A percentile compares a stretch with the other conserved stretches of the same genome.
These are phyloP conservation scores for Plenodomus biglobosus DNA, from an alignment of 2,329 filamentous ascomycete species.

Conservation along the genomic window DNA sequence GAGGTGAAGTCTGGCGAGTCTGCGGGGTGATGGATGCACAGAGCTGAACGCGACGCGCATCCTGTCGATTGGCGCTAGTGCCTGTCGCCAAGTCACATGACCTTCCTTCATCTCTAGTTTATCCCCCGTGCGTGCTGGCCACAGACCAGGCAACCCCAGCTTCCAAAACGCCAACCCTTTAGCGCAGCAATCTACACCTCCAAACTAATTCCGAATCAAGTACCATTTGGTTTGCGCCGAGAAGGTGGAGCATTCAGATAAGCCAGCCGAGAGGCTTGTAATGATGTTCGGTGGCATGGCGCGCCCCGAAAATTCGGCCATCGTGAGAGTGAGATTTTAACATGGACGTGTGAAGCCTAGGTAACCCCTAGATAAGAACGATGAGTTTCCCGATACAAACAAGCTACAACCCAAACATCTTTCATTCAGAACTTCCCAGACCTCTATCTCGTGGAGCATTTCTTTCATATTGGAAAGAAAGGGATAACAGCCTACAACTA, in stretches of 20 bases:
- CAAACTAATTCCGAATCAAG: background rate
- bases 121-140: background rate
- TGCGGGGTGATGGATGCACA: background rate
- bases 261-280: background rate
- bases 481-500: too few relatives aligned
- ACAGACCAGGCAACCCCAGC: background rate
- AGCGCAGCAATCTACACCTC: background rate
- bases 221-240: background rate
- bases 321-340: background rate
- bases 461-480: too few relatives aligned
- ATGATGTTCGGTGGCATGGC: background rate
- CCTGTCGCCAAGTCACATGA: constrained; percentile 17
- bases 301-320: background rate
- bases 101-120: background rate
- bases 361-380: too few relatives aligned
- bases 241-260: background rate
- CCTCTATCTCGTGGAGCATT: too few relatives aligned
- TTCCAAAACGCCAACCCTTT: background rate
- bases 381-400: too few relatives aligned
- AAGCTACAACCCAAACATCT: too few relatives aligned
- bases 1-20: background rate
- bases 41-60: constrained; percentile 3
- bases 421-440: too few relatives aligned
- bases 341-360: background rate
- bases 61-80: constrained; percentile 5